These are phyloP conservation scores for Erythrobasidium yunnanense DNA, from an alignment of 768 basidiomycete species.

Conservation along the genomic window DNA sequence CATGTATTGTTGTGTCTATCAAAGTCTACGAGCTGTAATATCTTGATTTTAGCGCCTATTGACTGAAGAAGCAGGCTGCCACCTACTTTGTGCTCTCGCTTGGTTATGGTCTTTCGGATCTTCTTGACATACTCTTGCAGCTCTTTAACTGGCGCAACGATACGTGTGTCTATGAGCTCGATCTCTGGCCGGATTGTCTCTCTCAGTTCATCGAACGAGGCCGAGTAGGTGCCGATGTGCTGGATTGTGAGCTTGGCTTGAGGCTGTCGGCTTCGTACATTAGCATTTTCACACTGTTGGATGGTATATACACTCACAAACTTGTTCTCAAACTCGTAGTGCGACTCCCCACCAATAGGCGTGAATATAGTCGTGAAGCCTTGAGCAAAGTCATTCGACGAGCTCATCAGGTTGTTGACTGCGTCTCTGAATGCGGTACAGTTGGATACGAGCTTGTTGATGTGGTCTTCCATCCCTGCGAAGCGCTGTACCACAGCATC, in stretches of 20 bases:
- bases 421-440: slow-evolving; percentile 74
- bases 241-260: slow-evolving; percentile 63
- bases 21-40: slow-evolving; percentile 67
- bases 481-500: slow-evolving; percentile 77
- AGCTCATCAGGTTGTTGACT: slow-evolving; percentile 53
- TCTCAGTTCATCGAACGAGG: slow-evolving; percentile 69
- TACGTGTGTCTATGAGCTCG: slow-evolving; percentile 79
- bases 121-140: slow-evolving; percentile 72
- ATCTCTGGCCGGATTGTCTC: slow-evolving; percentile 73
- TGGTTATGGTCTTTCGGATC: slow-evolving; percentile 86
- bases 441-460: slow-evolving; percentile 86
- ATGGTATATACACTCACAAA: slow-evolving; percentile 39
- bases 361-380: slow-evolving; percentile 43
- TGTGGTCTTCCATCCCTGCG: slow-evolving; percentile 59
- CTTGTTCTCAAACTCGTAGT: slow-evolving; percentile 59
- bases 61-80: neutral
- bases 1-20: slow-evolving; percentile 93
- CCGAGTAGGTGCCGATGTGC: slow-evolving; percentile 62
- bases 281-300: neutral
- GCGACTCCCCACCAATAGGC: slow-evolving; percentile 44
- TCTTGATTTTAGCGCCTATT: too few relatives aligned
- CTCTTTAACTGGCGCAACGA: slow-evolving; percentile 78
- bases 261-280: slow-evolving; percentile 49
- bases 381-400: slow-evolving; percentile 42
- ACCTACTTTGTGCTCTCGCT: slow-evolving; percentile 86